Evolutionary conservation across 1,284 basidiomycete species (phyloP).

Genomic region (Cutaneotrichosporon arboriforme): DNA sequence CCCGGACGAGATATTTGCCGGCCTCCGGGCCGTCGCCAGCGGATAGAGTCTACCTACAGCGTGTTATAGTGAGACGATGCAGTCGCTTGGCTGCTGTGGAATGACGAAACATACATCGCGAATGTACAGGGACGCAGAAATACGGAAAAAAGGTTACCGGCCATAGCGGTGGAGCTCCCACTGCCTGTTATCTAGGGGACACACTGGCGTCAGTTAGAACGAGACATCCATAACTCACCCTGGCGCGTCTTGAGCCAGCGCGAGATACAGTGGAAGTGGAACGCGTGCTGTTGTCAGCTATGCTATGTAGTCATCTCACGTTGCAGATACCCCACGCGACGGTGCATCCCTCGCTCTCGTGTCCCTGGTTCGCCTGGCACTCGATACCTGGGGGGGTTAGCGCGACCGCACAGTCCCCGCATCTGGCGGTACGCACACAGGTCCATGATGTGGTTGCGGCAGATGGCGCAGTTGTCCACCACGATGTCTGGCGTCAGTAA

Average conservation of each 20-base stretch:
- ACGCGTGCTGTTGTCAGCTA: constrained; percentile 69
- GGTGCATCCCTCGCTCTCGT: constrained; percentile 91
- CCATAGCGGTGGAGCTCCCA: constrained; percentile 50
- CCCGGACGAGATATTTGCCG: constrained; percentile 21
- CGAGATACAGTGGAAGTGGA: constrained; percentile 99
- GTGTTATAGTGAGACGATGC: neutral
- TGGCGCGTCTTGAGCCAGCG: constrained; percentile 99
- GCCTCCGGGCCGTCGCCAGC: constrained; percentile 15
- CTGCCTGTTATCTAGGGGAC: constrained; percentile 81
- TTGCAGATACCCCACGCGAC: constrained; percentile 99
- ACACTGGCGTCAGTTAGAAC: constrained; percentile 58
- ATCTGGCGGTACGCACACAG: constrained; percentile 65
- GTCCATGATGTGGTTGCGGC: constrained; percentile 98
- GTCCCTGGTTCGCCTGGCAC: constrained; percentile 98
- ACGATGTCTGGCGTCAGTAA: constrained; percentile 68
- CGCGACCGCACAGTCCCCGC: neutral
- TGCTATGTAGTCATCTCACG: constrained; percentile 49
- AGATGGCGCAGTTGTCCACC: constrained; percentile 93
- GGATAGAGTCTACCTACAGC: neutral
- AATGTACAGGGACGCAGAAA: neutral
- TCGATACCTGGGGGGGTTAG: constrained; percentile 79
- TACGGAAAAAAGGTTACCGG: constrained; percentile 26
- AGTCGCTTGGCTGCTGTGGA: neutral
- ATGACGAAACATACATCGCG: constrained; percentile 2
- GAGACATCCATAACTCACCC: too few species aligned